Evolutionary conservation across 768 basidiomycete genomes (phyloP), one percentile per base, ranked within the genome.

Genomic region (Lactifluus subvellereus): DNA sequence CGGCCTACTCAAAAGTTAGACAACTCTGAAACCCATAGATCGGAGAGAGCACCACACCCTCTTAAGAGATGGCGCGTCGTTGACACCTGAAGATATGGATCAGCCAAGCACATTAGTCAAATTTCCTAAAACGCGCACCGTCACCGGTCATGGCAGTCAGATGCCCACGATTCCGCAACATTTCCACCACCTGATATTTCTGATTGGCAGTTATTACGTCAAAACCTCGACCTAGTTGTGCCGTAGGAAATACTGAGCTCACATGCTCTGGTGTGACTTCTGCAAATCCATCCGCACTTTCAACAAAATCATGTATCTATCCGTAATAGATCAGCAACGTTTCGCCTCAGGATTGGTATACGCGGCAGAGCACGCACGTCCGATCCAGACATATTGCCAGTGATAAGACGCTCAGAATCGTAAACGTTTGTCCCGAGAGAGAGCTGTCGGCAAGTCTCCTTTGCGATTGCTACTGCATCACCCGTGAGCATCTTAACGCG

Each of bases 401-500:
- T 74, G 42, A 80, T 80, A 32, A 81, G 72, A 27, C 75, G 70
- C 63, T 79, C 73, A 8, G 76, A 76, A 67, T 79, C 79, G 70
- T 78, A 80, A 6, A 80, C 76, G 61, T 78, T 78, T 57, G 78
- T 79, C 7, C 76, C 77, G 30, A 80, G 71, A 4, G 72, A 68
- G n/a, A 81, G 77, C 62, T 75, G 73, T 55, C 77, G 77, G 69
- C 77, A 77, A 33, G 77, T 78, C 66, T 80, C 79, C 63, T 77
- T 78, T 33, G 77, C 79, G 60, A 80, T 80, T 13, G 79, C 78
- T 33, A 80, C 79, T 40, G 78, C 79, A 65, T 80, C 79, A 49
- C 79, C 79, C 13, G 80, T 81, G 16, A 81, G 73, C 80, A 81
- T 81, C 74, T 81, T 81, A 60, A 81, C 74, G 55, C 73, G 71